Base-by-base conservation (phyloP, 2,329 filamentous ascomycete genomes). In the Alternaria longipes region DNA sequence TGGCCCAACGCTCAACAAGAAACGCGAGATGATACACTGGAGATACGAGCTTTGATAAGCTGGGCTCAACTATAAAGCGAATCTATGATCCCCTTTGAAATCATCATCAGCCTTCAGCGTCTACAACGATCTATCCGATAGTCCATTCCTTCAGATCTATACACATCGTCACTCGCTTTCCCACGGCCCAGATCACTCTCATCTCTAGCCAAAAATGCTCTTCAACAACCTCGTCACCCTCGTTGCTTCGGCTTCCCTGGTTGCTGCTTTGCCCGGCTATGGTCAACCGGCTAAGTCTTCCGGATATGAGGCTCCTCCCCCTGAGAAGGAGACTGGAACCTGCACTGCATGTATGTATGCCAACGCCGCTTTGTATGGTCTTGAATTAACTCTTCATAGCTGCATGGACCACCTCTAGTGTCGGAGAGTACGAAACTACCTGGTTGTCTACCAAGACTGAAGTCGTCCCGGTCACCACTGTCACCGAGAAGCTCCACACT, bases 391-490 rank as follows among this genome's bases (percentile, higher is more conserved):
- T 16, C 11, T 20, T 4, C 11, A 8, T 40, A 68, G 67, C 63
- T 2, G 68, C 67, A 55, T 53, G 20, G 7, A 70, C 69, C 14
- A 65, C 58, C 44, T 66, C 65, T 12, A 60, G 47, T 6, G 42
- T 60, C 2, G 62, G 56, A 1, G 54, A 55, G 22, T 59, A 26
- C 2, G 55, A 56, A 18, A 57, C 63, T 11, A 70, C 66, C 14
- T 59, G 62, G 22, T 26, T 65, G 20, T 62, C 50, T 34, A 74
- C 72, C 38, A 67, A 68, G 50, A 68, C 66, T 20, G 47, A 63
- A n/a, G 54, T 62, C 41, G 28, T 65, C 22, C 65, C 72, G 1
- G 36, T 65, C 44, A 66, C 69, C n/a, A 64, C 53, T 30, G 62
- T 67, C 24, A 57, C 36, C 11, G 56, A 49, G 34, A 63, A 56